Percentiles rank a stretch among this genome's conserved stretches.
phyloP scores from a whole-genome alignment of 1,284 basidiomycete species.

The Ustilago sp. region DNA sequence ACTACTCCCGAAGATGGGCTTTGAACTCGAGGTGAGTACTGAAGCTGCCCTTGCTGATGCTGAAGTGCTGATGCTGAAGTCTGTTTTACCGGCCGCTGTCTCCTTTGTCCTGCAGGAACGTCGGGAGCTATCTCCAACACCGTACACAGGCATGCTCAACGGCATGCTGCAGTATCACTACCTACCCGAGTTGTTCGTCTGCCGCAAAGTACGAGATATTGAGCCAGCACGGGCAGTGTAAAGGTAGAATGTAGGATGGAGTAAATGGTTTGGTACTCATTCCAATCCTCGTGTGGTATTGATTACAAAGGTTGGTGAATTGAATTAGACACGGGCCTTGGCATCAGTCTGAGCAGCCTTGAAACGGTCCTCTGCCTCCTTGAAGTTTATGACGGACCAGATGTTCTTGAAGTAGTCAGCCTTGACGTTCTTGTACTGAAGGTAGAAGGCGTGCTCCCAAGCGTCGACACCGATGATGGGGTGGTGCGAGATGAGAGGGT shows the following conservation, averaged over 20 bases:
- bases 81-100: not conserved
- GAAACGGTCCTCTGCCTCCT: constrained; percentile 68
- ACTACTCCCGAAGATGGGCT: constrained; percentile 82
- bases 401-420: constrained; percentile 69
- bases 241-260: not conserved
- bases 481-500: constrained; percentile 86
- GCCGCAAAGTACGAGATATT: constrained; percentile 61
- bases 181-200: constrained; percentile 72
- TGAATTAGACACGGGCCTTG: constrained; percentile 48
- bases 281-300: constrained; percentile 15
- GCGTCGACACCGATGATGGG: constrained; percentile 97
- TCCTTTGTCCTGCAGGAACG: constrained; percentile 76
- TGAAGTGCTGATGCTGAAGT: too few relatives aligned
- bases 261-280: constrained; percentile 9
- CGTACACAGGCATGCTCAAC: constrained; percentile 85
- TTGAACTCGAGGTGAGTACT: constrained; percentile 79
- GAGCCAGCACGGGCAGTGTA: constrained; percentile 52
- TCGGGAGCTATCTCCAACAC: constrained; percentile 78
- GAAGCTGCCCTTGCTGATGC: not conserved
- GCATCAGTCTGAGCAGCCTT: constrained; percentile 60
- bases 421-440: constrained; percentile 66
- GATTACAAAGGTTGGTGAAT: constrained; percentile 13
- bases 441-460: constrained; percentile 82
- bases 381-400: constrained; percentile 70
- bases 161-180: constrained; percentile 92